Evolutionary conservation across 805 yeast species (phyloP).

Genomic region (Tetrapisispora taiwanensis): DNA sequence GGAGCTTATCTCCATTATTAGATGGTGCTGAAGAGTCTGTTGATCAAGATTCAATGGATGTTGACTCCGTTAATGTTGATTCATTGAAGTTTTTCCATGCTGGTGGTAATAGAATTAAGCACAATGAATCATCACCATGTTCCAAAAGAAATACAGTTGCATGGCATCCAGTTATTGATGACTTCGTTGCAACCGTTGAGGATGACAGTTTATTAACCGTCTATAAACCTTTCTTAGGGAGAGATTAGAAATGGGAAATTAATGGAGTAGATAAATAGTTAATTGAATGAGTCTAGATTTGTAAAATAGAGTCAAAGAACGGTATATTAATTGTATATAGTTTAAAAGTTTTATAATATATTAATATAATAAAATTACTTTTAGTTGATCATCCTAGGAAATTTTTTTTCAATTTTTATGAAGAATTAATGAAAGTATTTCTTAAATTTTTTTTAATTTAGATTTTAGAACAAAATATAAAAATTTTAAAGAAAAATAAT

Average conservation of each 20-base stretch:
- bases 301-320: too few relatives aligned
- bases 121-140: not conserved
- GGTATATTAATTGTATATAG: too few relatives aligned
- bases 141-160: conserved; percentile 19
- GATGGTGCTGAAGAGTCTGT: conserved; percentile 2
- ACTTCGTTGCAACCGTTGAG: conserved; percentile 22
- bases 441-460: too few relatives aligned
- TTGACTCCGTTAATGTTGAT: conserved; percentile 5
- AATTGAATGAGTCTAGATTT: too few relatives aligned
- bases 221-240: conserved; percentile 18
- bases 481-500: too few relatives aligned
- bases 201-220: conserved; percentile 21
- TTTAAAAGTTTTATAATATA: too few relatives aligned
- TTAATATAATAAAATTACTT: too few relatives aligned
- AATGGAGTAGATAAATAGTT: too few relatives aligned
- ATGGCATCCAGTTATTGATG: conserved; percentile 23
- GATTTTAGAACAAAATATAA: too few relatives aligned
- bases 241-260: conserved; percentile 8
- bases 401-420: too few relatives aligned
- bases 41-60: conserved; percentile 11
- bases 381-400: too few relatives aligned
- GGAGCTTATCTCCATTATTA: conserved; percentile 15
- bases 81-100: conserved; percentile 24
- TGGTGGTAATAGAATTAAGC: conserved; percentile 20
- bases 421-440: too few relatives aligned